Evolutionary conservation across 2,329 filamentous ascomycete genomes (phyloP), one percentile per base, ranked within the genome.

Genomic region (Exserohilum rostratum): DNA sequence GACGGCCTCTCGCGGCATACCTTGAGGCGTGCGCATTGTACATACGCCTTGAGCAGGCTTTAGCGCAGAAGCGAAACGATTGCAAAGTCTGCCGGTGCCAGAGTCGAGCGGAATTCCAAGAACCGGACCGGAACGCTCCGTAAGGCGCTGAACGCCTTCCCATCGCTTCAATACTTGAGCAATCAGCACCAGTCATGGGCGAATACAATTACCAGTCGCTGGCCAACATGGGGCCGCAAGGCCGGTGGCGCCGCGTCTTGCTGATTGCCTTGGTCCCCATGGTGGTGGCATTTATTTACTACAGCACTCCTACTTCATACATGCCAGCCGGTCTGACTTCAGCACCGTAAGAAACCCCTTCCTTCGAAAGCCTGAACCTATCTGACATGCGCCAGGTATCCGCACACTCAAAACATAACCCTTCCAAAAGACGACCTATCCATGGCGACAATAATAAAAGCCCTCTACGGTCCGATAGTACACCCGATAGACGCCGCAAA

Each of bases 391-490:
- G 10, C 35, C 52, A 71, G 68, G 60, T 67, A 65, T 42, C 66
- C 66, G 1, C 53, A 58, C 27, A 56, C 60, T 1, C 64, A 70
- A 46, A 69, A 69, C 54, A 57, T 67, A 15, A 59, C 67, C n/a
- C 57, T 70, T 17, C 50, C 62, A 31, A 52, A 61, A 34, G 64
- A 68, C 48, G 69, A 74, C 55, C 39, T 63, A 1, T 66, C 69
- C n/a, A 75, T 75, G 70, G 49, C 62, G 13, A 68, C 71, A n/a
- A 71, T 75, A 46, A 69, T 75, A 46, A 72, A 72, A 61, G 68
- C 70, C 52, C 69, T 76, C 37, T 76, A 74, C 55, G 62, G 62
- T 39, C 72, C 72, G 39, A 68, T 74, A 35, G 46, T 74, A 15
- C 73, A 74, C 50, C 71, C 71, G 4, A 60, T 76, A 46, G 67